These are phyloP conservation scores for Mortierella sp. DNA, from an alignment of 371 early-diverging fungal genomes.

Conservation along the genomic window DNA sequence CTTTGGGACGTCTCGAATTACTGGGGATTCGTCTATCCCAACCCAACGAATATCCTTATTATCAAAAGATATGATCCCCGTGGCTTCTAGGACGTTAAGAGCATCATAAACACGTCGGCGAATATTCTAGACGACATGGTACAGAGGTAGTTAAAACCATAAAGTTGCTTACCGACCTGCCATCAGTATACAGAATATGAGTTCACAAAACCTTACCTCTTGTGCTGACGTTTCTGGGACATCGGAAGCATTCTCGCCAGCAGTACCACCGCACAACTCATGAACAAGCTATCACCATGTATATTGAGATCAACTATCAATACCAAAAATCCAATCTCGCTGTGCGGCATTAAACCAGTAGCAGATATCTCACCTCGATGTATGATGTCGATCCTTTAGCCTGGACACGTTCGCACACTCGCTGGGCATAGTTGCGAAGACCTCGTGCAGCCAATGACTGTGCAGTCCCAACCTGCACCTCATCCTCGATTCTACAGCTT, in stretches of 20 bases:
- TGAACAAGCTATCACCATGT: conserved; percentile 27
- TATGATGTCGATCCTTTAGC: conserved; percentile 73
- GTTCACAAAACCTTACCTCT: conserved; percentile 20
- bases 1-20: conserved; percentile 15
- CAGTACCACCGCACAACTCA: conserved; percentile 18
- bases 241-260: conserved; percentile 18
- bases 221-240: conserved; percentile 19
- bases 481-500: conserved; percentile 38
- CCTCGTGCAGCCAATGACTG: conserved; percentile 49
- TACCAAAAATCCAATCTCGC: too few relatives aligned
- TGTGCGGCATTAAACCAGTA: not conserved
- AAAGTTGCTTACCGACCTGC: not conserved
- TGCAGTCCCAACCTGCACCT: conserved; percentile 17
- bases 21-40: conserved; percentile 60
- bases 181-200: conserved; percentile 8
- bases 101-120: conserved; percentile 87
- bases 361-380: conserved; percentile 61
- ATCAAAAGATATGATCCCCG: conserved; percentile 77
- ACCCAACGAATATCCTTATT: conserved; percentile 80
- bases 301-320: not conserved
- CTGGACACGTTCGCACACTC: conserved; percentile 74
- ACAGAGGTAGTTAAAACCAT: not conserved
- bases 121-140: conserved; percentile 65
- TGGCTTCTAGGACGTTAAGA: conserved; percentile 82
- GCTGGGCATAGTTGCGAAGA: conserved; percentile 71